A percentile compares a stretch with the other conserved stretches of the same genome.
phyloP scores from a whole-genome alignment of 2,329 filamentous ascomycete species.

The Sporothrix schenckii region DNA sequence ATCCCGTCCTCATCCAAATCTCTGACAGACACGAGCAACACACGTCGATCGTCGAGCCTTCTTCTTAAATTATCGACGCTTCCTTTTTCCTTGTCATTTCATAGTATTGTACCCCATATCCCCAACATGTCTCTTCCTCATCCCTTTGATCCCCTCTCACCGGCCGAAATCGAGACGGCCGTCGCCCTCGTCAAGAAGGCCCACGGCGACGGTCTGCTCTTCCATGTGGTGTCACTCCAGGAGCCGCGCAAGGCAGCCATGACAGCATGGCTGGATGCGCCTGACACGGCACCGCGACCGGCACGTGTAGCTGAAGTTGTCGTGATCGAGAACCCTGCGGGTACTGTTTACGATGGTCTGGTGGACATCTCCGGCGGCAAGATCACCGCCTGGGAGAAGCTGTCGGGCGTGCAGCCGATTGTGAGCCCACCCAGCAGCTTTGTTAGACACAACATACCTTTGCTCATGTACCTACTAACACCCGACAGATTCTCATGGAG shows the following conservation, averaged over 20 bases:
- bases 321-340: conserved; percentile 70
- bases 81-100: background rate
- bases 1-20: background rate
- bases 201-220: conserved; percentile 71
- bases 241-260: conserved; percentile 86
- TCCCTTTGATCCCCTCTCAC: conserved; percentile 76
- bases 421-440: conserved; percentile 47
- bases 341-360: conserved; percentile 80
- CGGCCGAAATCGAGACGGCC: conserved; percentile 71
- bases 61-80: too few species aligned
- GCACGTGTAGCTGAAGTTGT: conserved; percentile 78
- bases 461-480: background rate
- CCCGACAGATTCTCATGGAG: conserved; percentile 78
- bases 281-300: conserved; percentile 63
- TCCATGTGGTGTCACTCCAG: conserved; percentile 82
- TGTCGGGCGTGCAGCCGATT: conserved; percentile 79
- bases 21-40: background rate
- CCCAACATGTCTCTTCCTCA: conserved; percentile 49
- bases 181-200: conserved; percentile 70
- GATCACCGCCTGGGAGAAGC: conserved; percentile 73
- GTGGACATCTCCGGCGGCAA: conserved; percentile 70
- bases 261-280: conserved; percentile 73
- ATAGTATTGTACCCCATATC: background rate
- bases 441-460: too few species aligned
- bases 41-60: background rate